A percentile compares a stretch with the other conserved stretches of the same genome.
phyloP scores from a whole-genome alignment of 768 basidiomycete species.

The Xerocomus spinulosus region DNA sequence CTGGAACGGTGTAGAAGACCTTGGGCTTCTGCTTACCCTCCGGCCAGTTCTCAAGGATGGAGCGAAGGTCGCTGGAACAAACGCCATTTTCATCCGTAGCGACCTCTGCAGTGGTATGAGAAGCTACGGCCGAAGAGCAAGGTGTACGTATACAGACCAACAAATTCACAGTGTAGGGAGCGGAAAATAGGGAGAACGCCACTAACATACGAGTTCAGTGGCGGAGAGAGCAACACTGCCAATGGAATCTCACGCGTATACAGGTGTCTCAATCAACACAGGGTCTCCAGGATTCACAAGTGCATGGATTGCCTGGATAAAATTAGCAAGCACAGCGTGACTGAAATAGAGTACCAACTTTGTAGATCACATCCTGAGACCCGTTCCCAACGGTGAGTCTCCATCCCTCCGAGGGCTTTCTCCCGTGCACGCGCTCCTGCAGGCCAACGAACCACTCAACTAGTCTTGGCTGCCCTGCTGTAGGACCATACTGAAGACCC shows the following conservation, averaged over 20 bases:
- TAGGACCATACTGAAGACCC: slow-evolving; percentile 75
- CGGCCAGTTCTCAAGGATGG: slow-evolving; percentile 73
- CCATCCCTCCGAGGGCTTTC: slow-evolving; percentile 66
- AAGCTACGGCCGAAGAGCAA: neutral
- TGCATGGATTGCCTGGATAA: slow-evolving; percentile 57
- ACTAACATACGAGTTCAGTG: slow-evolving; percentile 31
- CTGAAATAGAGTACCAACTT: slow-evolving; percentile 41
- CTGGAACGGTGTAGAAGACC: slow-evolving; percentile 77
- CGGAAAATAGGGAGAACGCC: slow-evolving; percentile 65
- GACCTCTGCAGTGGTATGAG: slow-evolving; percentile 51
- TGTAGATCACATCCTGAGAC: slow-evolving; percentile 86
- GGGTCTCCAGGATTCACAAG: slow-evolving; percentile 77
- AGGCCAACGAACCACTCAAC: slow-evolving; percentile 66
- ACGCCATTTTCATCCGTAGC: slow-evolving; percentile 74
- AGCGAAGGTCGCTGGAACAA: slow-evolving; percentile 51
- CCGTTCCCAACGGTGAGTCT: slow-evolving; percentile 72
- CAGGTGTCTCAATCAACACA: slow-evolving; percentile 77
- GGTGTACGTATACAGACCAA: slow-evolving; percentile 40
- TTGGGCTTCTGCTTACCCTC: slow-evolving; percentile 65
- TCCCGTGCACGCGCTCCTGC: slow-evolving; percentile 65
- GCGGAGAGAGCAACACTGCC: slow-evolving; percentile 13
- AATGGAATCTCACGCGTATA: slow-evolving; percentile 54
- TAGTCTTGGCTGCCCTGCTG: slow-evolving; percentile 62
- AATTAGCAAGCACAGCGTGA: slow-evolving; percentile 7
- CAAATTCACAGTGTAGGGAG: slow-evolving; percentile 50